Conservation (phyloP, 768 basidiomycete genomes). For the Panus rudis region DNA sequence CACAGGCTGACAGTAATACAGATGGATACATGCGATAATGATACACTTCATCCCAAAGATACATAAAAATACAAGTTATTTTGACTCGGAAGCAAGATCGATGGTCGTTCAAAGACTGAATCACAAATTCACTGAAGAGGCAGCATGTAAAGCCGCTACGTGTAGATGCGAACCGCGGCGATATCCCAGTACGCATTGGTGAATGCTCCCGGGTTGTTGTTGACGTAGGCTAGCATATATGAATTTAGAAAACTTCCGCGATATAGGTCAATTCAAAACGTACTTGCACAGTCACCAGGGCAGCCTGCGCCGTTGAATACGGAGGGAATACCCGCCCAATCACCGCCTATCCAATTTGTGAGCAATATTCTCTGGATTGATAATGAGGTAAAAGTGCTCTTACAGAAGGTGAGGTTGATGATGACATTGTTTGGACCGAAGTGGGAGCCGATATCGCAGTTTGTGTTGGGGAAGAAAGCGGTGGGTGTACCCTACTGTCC, state of each 20-base stretch:
- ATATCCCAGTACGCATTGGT: conserved; percentile 67
- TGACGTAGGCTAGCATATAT: conserved; percentile 45
- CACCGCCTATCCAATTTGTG: conserved; percentile 36
- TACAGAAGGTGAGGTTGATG: conserved; percentile 67
- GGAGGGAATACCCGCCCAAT: conserved; percentile 43
- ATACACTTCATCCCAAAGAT: too few species aligned
- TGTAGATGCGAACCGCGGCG: conserved; percentile 48
- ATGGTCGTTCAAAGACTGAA: too few species aligned
- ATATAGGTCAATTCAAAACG: conserved; percentile 18
- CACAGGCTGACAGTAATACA: too few species aligned
- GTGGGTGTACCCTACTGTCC: conserved; percentile 43
- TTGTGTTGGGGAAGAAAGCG: conserved; percentile 54
- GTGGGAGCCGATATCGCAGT: conserved; percentile 48
- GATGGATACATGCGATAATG: too few species aligned
- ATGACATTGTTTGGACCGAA: conserved; percentile 57
- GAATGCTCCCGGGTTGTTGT: conserved; percentile 63
- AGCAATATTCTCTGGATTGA: neutral
- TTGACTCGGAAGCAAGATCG: too few species aligned
- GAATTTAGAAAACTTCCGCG: neutral
- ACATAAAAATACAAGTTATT: too few species aligned
- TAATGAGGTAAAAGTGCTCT: conserved; percentile 16
- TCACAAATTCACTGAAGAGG: too few species aligned
- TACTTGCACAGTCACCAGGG: conserved; percentile 46
- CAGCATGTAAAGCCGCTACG: conserved; percentile 16
- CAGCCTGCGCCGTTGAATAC: conserved; percentile 43